phyloP scores from a whole-genome alignment of 192 early-diverging fungal genomes.

The Gryganskiella cystojenkinii region DNA sequence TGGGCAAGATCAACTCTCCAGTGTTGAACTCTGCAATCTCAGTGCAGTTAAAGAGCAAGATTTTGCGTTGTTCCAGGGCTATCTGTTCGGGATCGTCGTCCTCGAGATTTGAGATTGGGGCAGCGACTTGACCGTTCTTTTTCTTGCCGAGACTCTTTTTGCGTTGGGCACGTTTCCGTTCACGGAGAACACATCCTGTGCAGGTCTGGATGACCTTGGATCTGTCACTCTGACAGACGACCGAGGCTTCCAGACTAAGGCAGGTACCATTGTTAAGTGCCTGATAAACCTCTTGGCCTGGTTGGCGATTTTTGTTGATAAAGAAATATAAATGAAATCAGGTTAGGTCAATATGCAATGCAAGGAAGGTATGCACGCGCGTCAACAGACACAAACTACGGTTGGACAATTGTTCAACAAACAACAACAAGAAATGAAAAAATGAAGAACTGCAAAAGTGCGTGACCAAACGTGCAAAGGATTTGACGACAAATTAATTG shows the following conservation, averaged over 20 bases:
- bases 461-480: no score
- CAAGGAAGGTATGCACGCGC: no score
- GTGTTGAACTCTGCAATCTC: conserved; percentile 88
- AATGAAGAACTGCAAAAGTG: no score
- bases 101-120: conserved; percentile 23
- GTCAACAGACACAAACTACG: no score
- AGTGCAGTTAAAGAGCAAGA: conserved; percentile 90
- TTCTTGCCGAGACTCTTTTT: conserved; percentile 64
- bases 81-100: conserved; percentile 71
- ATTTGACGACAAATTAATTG: no score
- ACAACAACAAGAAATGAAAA: no score
- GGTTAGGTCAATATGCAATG: no score
- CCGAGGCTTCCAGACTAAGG: conserved; percentile 81
- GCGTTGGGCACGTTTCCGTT: conserved; percentile 78
- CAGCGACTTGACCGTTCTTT: conserved; percentile 27
- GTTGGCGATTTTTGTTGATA: no score
- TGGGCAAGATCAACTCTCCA: conserved; percentile 90
- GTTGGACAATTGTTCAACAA: no score
- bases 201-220: conserved; percentile 83
- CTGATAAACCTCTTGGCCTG: conserved; percentile 43
- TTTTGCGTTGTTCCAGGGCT: conserved; percentile 78
- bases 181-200: conserved; percentile 84
- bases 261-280: conserved; percentile 60
- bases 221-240: conserved; percentile 88
- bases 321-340: no score